phyloP scores from a whole-genome alignment of 163 green algal species.

The Scenedesmus sp. region DNA sequence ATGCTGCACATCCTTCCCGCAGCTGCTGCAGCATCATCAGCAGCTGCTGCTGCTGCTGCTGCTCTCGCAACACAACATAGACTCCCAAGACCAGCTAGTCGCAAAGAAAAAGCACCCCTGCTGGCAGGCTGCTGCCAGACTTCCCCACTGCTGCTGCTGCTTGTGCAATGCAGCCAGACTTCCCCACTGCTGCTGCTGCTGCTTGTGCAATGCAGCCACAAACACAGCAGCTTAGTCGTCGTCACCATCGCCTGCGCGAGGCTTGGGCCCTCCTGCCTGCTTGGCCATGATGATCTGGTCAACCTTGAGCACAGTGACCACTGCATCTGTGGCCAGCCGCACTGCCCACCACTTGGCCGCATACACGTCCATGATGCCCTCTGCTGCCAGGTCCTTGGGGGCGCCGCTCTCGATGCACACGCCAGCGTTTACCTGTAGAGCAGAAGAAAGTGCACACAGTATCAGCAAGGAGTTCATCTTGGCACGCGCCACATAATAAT shows the following conservation, averaged over 20 bases:
- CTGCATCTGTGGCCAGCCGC: conserved; percentile 94
- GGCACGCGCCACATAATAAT: too few species aligned
- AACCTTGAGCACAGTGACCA: conserved; percentile 94
- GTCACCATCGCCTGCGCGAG: conserved; percentile 66
- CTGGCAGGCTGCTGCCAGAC: too few species aligned
- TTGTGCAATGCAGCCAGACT: not conserved
- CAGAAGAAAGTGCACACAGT: not conserved
- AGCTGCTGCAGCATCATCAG: too few species aligned
- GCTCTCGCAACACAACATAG: too few species aligned
- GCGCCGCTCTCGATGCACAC: conserved; percentile 85
- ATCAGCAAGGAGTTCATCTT: too few species aligned
- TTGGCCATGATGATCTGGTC: conserved; percentile 99
- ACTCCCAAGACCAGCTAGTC: too few species aligned
- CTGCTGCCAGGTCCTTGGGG: conserved; percentile 73
- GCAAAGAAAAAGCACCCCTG: too few species aligned
- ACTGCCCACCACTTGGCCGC: conserved; percentile 96
- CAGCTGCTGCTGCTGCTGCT: too few species aligned
- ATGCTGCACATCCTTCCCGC: too few species aligned
- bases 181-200: not conserved
- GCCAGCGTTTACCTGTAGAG: conserved; percentile 61
- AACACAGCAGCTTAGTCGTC: conserved; percentile 64
- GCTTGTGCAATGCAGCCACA: not conserved
- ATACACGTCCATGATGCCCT: conserved; percentile 87
- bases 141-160: too few species aligned
- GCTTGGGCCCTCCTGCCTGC: conserved; percentile 91